Conservation (phyloP, 139 green algal species). For the Chlorella sp. region DNA sequence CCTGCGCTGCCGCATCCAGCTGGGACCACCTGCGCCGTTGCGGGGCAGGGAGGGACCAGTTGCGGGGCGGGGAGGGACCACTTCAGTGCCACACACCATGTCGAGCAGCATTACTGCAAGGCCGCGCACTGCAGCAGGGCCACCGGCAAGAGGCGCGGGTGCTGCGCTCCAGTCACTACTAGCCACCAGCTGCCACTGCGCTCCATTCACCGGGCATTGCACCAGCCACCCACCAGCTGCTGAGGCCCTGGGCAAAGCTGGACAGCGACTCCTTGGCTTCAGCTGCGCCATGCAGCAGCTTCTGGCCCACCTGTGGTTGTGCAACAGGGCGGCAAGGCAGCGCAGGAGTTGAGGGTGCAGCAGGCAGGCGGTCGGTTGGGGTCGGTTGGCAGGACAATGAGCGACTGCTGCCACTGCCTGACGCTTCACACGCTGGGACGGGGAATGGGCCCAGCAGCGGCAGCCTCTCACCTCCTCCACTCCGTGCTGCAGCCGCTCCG, state of each 20-base stretch:
- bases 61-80: too few species aligned
- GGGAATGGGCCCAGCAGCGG: too few species aligned
- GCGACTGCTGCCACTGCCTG: too few species aligned
- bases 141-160: neutral
- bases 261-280: conserved; percentile 42
- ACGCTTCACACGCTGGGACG: too few species aligned
- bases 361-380: neutral
- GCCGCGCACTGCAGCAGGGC: neutral
- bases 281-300: conserved; percentile 33
- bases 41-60: too few species aligned
- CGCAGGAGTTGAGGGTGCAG: neutral
- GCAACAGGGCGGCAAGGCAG: neutral
- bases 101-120: too few species aligned
- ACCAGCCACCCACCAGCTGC: too few species aligned
- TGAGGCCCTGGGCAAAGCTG: conserved; percentile 25
- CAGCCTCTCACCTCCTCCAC: conserved; percentile 16
- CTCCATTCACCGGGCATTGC: too few species aligned
- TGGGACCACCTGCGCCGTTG: conserved; percentile 47
- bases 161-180: neutral
- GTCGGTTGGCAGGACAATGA: too few species aligned
- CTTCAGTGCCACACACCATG: too few species aligned
- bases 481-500: conserved; percentile 2
- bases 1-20: conserved; percentile 26
- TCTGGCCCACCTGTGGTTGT: conserved; percentile 19
- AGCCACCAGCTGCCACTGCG: neutral